Percentiles rank a stretch among this genome's conserved stretches.
These are phyloP conservation scores for Lachancea waltii DNA, from an alignment of 805 yeast genomes.

Conservation along the genomic window DNA sequence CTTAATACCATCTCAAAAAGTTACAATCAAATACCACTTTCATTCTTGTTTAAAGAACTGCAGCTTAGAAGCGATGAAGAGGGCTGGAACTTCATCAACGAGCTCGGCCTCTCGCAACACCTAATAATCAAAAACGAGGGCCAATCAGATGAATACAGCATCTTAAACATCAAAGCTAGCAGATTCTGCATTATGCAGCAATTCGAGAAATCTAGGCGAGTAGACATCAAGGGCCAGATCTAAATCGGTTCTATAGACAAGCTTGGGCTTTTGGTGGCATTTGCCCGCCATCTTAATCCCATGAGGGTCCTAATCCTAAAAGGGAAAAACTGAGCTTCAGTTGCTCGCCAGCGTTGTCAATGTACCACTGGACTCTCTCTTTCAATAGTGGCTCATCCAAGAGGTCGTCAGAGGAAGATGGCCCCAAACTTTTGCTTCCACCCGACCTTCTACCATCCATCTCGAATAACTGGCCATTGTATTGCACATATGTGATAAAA, in stretches of 20 bases:
- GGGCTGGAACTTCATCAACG: constrained; percentile 38
- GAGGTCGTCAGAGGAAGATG: constrained; percentile 36
- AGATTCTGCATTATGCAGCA: constrained; percentile 33
- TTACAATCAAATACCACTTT: constrained; percentile 43
- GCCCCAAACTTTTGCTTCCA: constrained; percentile 65
- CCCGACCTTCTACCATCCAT: constrained; percentile 74
- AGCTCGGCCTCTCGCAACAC: constrained; percentile 34
- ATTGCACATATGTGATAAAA: constrained; percentile 65
- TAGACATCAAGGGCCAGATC: constrained; percentile 89
- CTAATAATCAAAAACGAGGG: constrained; percentile 27
- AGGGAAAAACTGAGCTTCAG: constrained; percentile 64
- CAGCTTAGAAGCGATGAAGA: constrained; percentile 37
- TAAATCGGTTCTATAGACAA: constrained; percentile 22
- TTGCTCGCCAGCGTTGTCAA: constrained; percentile 53
- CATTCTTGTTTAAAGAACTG: constrained; percentile 36
- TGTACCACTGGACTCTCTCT: constrained; percentile 57
- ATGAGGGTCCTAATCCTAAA: constrained; percentile 63
- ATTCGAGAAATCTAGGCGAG: constrained; percentile 41
- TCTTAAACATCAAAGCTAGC: constrained; percentile 33
- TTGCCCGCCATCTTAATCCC: constrained; percentile 29
- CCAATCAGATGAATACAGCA: constrained; percentile 26
- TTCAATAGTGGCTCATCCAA: constrained; percentile 46
- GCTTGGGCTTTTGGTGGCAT: not conserved
- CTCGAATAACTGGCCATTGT: constrained; percentile 61
- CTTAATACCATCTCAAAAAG: constrained; percentile 50